Evolutionary conservation across 805 yeast genomes (phyloP), one percentile per base, ranked within the genome.

Genomic region (Myxozyma sirexii): DNA sequence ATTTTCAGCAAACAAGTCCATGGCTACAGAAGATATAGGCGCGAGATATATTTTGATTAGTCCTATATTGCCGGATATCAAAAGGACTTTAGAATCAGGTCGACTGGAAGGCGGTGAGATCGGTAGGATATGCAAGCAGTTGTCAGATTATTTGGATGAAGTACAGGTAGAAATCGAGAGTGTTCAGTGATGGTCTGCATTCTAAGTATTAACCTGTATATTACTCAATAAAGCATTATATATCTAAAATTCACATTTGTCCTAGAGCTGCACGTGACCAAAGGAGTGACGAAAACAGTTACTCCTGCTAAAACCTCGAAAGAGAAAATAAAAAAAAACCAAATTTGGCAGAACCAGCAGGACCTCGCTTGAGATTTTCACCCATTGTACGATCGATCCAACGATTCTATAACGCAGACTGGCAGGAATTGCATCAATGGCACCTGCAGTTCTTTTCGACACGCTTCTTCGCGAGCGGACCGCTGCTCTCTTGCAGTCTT

Each of bases 71-170:
- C 71, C 72, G 1, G 82, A 82, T 10, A 75, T 88, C 51, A 56
- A 68, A 21, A 78, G 75, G 48, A 86, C 88, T 38, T 75, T 86
- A 23, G 75, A 73, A 0, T 76, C 76, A 41, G 67, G 83, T 33
- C 72, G 83, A 8, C 83, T 83, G 67, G 94, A 88, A 64, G 96
- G 90, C 12, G 92, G 92, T 1, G 89, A 85, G 49, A 75, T 80
- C 19, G 91, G 91, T 2, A 80, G 84, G 62, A 19, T 41, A 31
- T 56, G 66, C 45, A 62, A 62, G 35, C 38, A 45, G 19, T 19
- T 62, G 37, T 19, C 41, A 12, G 66, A 62, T 42, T 57, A 54
- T 43, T 44, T 62, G 54, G 58, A 19, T 19, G 41, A 51, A 13
- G 17, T 17, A 10, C 24, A 57, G 15, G 21, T 17, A 10, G 45